Evolutionary conservation across 306 rosid genomes (phyloP), one percentile per base, ranked within the genome.

Genomic region (Myrica gale): DNA sequence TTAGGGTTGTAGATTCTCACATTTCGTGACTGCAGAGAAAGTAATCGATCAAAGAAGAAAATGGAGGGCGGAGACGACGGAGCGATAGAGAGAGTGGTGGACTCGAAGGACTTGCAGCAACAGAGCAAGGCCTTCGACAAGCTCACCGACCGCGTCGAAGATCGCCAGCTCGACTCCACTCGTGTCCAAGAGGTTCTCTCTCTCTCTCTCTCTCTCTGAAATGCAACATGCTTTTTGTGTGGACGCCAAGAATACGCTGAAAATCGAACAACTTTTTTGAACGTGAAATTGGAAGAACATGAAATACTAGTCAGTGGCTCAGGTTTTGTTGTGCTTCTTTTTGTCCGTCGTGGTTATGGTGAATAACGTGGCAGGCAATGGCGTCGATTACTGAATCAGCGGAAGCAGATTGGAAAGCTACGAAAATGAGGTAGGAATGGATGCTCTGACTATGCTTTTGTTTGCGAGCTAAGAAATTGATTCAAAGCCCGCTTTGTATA

Each of bases 131-230:
- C 97, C 37, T 87, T 95, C 70, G 99, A 95, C 75, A 92, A 95
- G 79, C 99, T 95, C 83, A 95, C 97, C 1, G 99, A 95, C 81
- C 99, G 97, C 69, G 97, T 92, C 13, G 99, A 95, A 71, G 99
- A 95, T 87, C 97, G 99, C 50, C 99, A 92, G 61, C 96, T 95
- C 62, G 97, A 95, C 76, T 95, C 99, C 62, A 88, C 99, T 76
- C 97, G 99, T 6, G 99, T 95, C 80, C 97, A 92, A 80, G 97
- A 90, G 85, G 93, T 89, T 17, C 73, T 71, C 39, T 52, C 16
- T 20, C 9, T 56, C 41, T 12, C 3, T 32, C 48, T 50, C 9
- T 63, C n/a, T 23, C 53, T 41, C 12, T 39, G 17, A 1, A 54
- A 16, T 12, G 23, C 39, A 37, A 13, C 20, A 3, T 16, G 3